Evolutionary conservation across 148 eudicot genomes (phyloP), one percentile per base, ranked within the genome.

Genomic region (Suaeda aralocaspica): DNA sequence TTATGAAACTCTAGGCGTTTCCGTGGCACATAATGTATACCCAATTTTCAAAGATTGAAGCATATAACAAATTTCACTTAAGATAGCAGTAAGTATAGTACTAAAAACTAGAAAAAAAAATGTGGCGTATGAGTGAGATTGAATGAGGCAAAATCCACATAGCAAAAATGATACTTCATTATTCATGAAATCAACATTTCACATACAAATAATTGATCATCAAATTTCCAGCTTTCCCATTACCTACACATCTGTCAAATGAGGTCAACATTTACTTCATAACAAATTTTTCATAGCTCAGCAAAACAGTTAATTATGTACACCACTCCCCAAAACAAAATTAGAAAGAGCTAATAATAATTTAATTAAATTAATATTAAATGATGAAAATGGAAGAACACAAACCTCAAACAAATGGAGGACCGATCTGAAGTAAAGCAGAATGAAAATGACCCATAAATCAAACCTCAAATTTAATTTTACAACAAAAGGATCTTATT

Each of bases 381-480:
- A 29, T 29, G 16, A 66, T 50, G 29, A 41, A 61, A 2, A 22
- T 30, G 2, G 44, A 13, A 6, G 48, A 58, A 2, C 21, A 19
- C 30, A 33, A 59, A 77, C 80, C 76, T 77, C 31, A 59, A 72
- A 4, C 63, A 55, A 26, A 9, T n/a, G 66, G 59, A 72, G 70
- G 63, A 62, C 70, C 66, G 72, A 72, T 77, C 68, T 72, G 75
- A 22, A 44, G 64, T 66, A 72, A 66, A 66, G 59, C 36, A 25
- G 53, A 76, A 77, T 60, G 36, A 77, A 64, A 58, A 66, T 66
- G 68, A 68, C 72, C 80, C 76, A 77, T 66, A 50, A 59, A 70
- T 24, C 13, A 56, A 64, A 29, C 59, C 58, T 63, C 39, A 42
- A 70, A 12, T 29, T 29, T 28, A n/a, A n/a, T n/a, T n/a, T n/a